Conservation (phyloP, 140 eudicot genomes). For the Senecio squalidus region DNA sequence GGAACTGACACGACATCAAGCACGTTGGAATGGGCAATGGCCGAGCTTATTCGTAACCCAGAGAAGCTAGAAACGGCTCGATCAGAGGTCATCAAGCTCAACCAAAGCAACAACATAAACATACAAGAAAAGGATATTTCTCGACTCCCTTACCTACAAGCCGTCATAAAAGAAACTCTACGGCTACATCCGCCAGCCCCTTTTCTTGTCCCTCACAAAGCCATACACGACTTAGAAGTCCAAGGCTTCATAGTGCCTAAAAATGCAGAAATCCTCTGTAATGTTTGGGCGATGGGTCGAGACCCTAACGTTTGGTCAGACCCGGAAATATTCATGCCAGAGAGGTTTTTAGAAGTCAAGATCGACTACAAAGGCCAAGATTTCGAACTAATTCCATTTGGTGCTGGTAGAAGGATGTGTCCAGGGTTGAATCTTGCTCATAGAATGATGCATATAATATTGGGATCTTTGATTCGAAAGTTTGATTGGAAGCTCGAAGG, state of each 20-base stretch:
- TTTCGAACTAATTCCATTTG: slow-evolving; percentile 46
- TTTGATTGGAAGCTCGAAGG: slow-evolving; percentile 34
- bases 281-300: slow-evolving; percentile 36
- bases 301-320: slow-evolving; percentile 23
- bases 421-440: slow-evolving; percentile 43
- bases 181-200: slow-evolving; percentile 34
- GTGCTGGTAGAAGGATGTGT: slow-evolving; percentile 45
- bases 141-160: slow-evolving; percentile 28
- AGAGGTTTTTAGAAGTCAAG: slow-evolving; percentile 28
- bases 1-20: slow-evolving; percentile 33
- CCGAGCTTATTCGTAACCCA: slow-evolving; percentile 34
- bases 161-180: slow-evolving; percentile 32
- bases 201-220: slow-evolving; percentile 30
- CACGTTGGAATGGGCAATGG: slow-evolving; percentile 44
- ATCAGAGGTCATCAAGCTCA: slow-evolving; percentile 3
- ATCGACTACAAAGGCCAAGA: slow-evolving; percentile 34
- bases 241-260: slow-evolving; percentile 27
- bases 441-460: slow-evolving; percentile 32
- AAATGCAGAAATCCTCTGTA: slow-evolving; percentile 27
- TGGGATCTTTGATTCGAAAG: slow-evolving; percentile 24
- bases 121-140: slow-evolving; percentile 26
- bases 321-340: slow-evolving; percentile 26
- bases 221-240: slow-evolving; percentile 14
- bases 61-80: slow-evolving; percentile 16
- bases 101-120: neutral